A percentile compares a stretch with the other conserved stretches of the same genome.
Evolutionary conservation across 139 green algal genomes (phyloP).

Genomic region (Haematococcus lacustris): DNA sequence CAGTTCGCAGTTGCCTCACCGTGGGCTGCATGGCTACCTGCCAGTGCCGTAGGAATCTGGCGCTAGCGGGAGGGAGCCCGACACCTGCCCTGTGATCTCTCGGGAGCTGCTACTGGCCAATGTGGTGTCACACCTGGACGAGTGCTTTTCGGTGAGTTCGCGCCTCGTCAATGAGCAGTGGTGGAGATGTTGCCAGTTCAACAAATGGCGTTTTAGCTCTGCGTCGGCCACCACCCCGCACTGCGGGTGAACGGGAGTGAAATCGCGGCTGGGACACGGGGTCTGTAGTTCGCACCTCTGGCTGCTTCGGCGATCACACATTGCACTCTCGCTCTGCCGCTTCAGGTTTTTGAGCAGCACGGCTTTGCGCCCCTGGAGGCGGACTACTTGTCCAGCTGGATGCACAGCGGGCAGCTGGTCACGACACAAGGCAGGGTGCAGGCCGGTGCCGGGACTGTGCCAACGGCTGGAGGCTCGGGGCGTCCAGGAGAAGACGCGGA

Average conservation of each 20-base stretch:
- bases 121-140: constrained; percentile 27
- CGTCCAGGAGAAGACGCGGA: background rate
- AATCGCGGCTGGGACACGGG: background rate
- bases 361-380: constrained; percentile 61
- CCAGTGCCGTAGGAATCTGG: too few species aligned
- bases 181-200: background rate
- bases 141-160: constrained; percentile 21
- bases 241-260: background rate
- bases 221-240: too few species aligned
- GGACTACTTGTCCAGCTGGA: constrained; percentile 66
- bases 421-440: background rate
- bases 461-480: background rate
- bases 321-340: background rate
- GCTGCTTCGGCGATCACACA: background rate
- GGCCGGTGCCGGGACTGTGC: background rate
- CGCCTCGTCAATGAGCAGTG: too few species aligned
- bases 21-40: too few species aligned
- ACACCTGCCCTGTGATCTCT: too few species aligned
- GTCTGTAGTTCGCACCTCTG: background rate
- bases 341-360: constrained; percentile 45
- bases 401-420: constrained; percentile 72
- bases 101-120: constrained; percentile 21
- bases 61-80: too few species aligned
- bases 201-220: background rate
- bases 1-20: too few species aligned